Evolutionary conservation across 768 basidiomycete species (phyloP).

Genomic region (Lentinus tigrinus): DNA sequence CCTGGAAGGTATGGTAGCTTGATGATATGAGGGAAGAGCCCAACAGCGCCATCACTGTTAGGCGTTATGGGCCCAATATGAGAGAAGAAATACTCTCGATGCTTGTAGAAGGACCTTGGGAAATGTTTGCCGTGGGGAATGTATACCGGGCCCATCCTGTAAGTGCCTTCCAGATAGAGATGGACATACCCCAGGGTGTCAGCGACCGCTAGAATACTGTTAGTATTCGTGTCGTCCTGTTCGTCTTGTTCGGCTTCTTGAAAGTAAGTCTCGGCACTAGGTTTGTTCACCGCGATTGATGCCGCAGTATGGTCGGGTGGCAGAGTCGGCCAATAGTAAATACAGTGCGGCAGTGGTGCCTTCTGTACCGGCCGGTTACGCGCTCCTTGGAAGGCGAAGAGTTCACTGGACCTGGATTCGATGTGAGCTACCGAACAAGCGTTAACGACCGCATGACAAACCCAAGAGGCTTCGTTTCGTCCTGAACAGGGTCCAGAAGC

Average conservation of each 20-base stretch:
- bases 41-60: slow-evolving; percentile 27
- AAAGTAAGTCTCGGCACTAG: slow-evolving; percentile 29
- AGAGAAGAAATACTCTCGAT: slow-evolving; percentile 44
- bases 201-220: slow-evolving; percentile 60
- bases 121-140: slow-evolving; percentile 30
- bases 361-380: slow-evolving; percentile 48
- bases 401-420: slow-evolving; percentile 63
- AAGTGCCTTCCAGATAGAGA: slow-evolving; percentile 75
- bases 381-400: slow-evolving; percentile 79
- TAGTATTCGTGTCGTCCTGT: slow-evolving; percentile 49
- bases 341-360: slow-evolving; percentile 52
- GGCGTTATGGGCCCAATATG: slow-evolving; percentile 40
- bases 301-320: slow-evolving; percentile 52
- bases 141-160: slow-evolving; percentile 58
- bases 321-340: slow-evolving; percentile 70
- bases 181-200: slow-evolving; percentile 60
- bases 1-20: slow-evolving; percentile 57
- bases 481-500: slow-evolving; percentile 66
- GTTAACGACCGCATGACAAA: slow-evolving; percentile 35
- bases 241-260: slow-evolving; percentile 41
- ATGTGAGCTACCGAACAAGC: neutral
- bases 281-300: slow-evolving; percentile 52
- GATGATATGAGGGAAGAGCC: slow-evolving; percentile 45
- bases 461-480: slow-evolving; percentile 67
- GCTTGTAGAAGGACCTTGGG: slow-evolving; percentile 43